Evolutionary conservation across 306 rosid genomes (phyloP).

Genomic region (Malus fusca): DNA sequence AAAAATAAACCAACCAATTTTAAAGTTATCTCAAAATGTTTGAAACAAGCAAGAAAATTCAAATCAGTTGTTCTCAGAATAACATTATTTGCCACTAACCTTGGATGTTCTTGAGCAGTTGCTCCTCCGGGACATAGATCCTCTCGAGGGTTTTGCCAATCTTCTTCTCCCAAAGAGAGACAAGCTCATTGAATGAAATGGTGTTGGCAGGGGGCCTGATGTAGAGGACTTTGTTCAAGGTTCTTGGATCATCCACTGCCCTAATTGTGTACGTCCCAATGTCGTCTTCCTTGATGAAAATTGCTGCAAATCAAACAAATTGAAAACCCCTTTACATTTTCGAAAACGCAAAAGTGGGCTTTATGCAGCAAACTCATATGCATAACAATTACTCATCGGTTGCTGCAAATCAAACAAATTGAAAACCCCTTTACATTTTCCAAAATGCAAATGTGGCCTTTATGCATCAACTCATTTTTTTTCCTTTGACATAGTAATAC

Average conservation of each 20-base stretch:
- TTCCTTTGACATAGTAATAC: no score
- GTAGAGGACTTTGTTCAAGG: conserved; percentile 35
- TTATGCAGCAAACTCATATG: not conserved
- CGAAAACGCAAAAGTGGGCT: not conserved
- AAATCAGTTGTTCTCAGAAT: not conserved
- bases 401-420: conserved; percentile 8
- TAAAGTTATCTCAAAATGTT: no score
- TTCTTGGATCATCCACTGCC: conserved; percentile 40
- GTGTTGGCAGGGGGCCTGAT: conserved; percentile 22
- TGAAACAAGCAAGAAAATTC: no score
- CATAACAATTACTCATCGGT: no score
- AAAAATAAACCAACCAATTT: not conserved
- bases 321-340: not conserved
- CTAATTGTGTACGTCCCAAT: conserved; percentile 23
- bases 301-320: conserved; percentile 11
- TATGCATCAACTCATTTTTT: not conserved
- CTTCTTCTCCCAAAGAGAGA: conserved; percentile 34
- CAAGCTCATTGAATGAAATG: conserved; percentile 29
- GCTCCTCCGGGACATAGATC: conserved; percentile 24
- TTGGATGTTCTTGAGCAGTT: conserved; percentile 31
- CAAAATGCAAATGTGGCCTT: not conserved
- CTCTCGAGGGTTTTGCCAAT: conserved; percentile 26
- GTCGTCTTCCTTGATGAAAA: conserved; percentile 41
- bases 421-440: not conserved
- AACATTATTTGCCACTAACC: not conserved